These are phyloP conservation scores for Yamadazyma triangularis DNA, from an alignment of 1,139 yeast species.

Conservation along the genomic window DNA sequence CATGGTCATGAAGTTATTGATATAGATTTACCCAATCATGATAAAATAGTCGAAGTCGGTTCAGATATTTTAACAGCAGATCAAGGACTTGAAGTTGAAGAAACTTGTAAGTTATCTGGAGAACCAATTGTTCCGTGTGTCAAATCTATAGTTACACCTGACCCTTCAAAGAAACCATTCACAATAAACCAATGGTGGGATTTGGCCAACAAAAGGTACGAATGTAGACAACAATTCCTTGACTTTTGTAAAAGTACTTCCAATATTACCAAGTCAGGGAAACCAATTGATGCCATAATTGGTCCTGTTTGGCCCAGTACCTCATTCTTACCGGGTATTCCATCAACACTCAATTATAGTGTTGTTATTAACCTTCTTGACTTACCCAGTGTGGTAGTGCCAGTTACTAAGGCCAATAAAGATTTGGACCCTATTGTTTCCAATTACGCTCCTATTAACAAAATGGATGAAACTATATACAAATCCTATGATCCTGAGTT, in stretches of 20 bases:
- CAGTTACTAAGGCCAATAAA: slow-evolving; percentile 44
- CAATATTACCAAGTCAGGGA: slow-evolving; percentile 18
- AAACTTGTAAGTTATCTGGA: slow-evolving; percentile 12
- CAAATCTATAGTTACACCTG: background rate
- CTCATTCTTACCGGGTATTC: slow-evolving; percentile 18
- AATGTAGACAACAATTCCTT: slow-evolving; percentile 23
- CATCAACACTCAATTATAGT: slow-evolving; percentile 32
- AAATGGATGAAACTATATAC: slow-evolving; percentile 19
- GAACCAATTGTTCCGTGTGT: slow-evolving; percentile 13
- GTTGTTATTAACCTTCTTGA: slow-evolving; percentile 52
- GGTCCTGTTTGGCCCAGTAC: slow-evolving; percentile 25
- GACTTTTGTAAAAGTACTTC: slow-evolving; percentile 24
- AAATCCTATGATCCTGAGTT: slow-evolving; percentile 45
- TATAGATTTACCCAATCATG: slow-evolving; percentile 8
- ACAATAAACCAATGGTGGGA: slow-evolving; percentile 29
- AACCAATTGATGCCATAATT: slow-evolving; percentile 29
- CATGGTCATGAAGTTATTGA: slow-evolving; percentile 16
- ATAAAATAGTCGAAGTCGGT: slow-evolving; percentile 6
- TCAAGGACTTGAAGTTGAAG: slow-evolving; percentile 11
- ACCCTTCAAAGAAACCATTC: slow-evolving; percentile 8
- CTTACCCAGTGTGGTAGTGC: slow-evolving; percentile 49
- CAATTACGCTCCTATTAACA: slow-evolving; percentile 17
- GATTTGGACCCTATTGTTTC: slow-evolving; percentile 22
- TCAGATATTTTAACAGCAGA: slow-evolving; percentile 11
- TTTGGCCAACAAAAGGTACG: slow-evolving; percentile 20